Evolutionary conservation across 176 grass and related monocot species (phyloP), one percentile per base, ranked within the genome.

Genomic region (Miscanthus lutarioriparius): DNA sequence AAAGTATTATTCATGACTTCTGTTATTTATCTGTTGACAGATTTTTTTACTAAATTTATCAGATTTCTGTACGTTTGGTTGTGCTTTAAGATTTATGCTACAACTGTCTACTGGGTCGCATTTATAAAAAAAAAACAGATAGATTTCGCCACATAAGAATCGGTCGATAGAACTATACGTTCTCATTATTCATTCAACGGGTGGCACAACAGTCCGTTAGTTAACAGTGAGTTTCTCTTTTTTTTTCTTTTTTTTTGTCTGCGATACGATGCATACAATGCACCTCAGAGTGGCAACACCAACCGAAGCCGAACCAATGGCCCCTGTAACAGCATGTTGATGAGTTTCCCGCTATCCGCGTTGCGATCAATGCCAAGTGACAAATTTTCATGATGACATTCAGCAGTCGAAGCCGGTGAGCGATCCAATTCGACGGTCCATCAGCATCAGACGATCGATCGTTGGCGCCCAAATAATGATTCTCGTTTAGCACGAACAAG

Each of bases 401-500:
- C 12, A n/a, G 45, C 74, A 78, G 73, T 54, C 44, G 5, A 38
- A 79, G 58, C 79, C 47, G 84, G 84, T 86, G 67, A 74, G 84
- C 80, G 3, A 90, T 90, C 79, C 67, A 78, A 40, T 27, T 86
- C 67, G 44, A 49, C 9, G 22, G 70, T 72, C 70, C n/a, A 25
- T 72, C 70, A 6, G 26, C 59, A 40, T 64, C 56, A 61, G 56
- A 61, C 56, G 56, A 56, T 8, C n/a, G n/a, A n/a, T n/a, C n/a
- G n/a, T n/a, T n/a, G 7, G 17, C 51, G 39, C 15, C 47, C 66
- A 6, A 75, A 82, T 35, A 7, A 74, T 54, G 25, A 36, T 79
- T 66, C 67, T 41, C 44, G 12, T 5, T 53, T 72, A 79, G 11
- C 67, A 54, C 20, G 36, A 79, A 44, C 75, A 59, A 59, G 10